Evolutionary conservation across 345 rosid genomes (phyloP), one percentile per base, ranked within the genome.

Genomic region (Euclidium syriacum): DNA sequence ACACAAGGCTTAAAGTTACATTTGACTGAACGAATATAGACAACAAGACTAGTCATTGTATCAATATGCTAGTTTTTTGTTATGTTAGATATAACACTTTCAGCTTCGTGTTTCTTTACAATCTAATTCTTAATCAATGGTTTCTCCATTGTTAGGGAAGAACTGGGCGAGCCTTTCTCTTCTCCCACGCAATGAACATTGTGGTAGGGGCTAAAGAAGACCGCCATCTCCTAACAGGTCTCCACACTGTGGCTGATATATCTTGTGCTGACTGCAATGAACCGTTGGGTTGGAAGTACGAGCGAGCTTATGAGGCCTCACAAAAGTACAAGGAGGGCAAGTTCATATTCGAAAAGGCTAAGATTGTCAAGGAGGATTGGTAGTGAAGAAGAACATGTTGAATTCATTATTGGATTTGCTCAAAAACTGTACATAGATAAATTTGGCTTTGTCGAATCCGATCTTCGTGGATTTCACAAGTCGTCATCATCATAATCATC

Each of bases 251-350:
- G 22, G 91, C 95, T 7, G 96, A 86, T 71, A 71, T 86, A 58
- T 55, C 70, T 18, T 89, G 96, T 70, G 78, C 72, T 1, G 88
- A 89, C 68, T 89, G 96, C 75, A 77, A 52, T 10, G 80, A 84
- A 71, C 81, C 82, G 35, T 76, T 89, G 74, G 96, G 96, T 10
- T 89, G 96, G 96, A 89, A 86, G 73, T 89, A 89, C 22, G 85
- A 82, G 72, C 76, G 91, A 74, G 96, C 96, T 3, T 86, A 78
- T 0, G 88, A 84, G 70, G 67, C 72, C 8, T 70, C 87, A 0
- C 96, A 86, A 53, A 89, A 79, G 84, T 89, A 89, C 74, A 89
- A 89, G 70, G 96, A 89, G 70, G 96, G 96, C 51, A 89, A 89
- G 68, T 89, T 84, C 77, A 84, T 89, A 36, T 78, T 89, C 11